Evolutionary conservation across 192 early-diverging fungal genomes (phyloP), one percentile per base, ranked within the genome.

Genomic region (Diversispora epigaea): DNA sequence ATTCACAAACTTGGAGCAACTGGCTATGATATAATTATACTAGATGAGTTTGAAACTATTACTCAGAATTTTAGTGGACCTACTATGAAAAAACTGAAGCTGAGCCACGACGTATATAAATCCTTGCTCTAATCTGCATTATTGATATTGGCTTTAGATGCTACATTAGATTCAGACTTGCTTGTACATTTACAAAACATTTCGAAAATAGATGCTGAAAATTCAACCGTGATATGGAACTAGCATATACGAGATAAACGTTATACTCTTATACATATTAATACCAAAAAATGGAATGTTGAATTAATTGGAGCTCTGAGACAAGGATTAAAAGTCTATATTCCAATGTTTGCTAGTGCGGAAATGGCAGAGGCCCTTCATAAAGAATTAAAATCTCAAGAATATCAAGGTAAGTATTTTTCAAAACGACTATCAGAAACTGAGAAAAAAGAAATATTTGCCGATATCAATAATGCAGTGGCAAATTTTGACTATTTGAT

Each of bases 31-130:
- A 19, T 68, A 19, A 68, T 68, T 68, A 50, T 68, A 55, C 40
- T 66, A 39, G 66, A 66, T 47, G 56, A 76, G 43, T 56, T 68
- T 47, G 60, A 68, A 60, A 76, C 67, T 0, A 68, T 68, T n/a
- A 69, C 49, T 22, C 47, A 69, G 8, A 69, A 69, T 39, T 69
- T 69, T 69, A 69, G 68, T 22, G 25, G 50, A 54, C 50, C 19
- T 22, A 69, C 22, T 8, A 69, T 69, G 47, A 69, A 54, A 54
- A 69, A 69, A 54, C 22, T 0, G 0, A 54, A 49, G 47, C 46
- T 69, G 3, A 52, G 68, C 9, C 25, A 69, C 25, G 8, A 69
- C 8, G 21, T 69, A n/a, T 69, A 69, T 54, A 69, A 69, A 54
- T 69, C 68, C 45, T 54, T 69, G 1, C 22, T 69, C 6, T 49